phyloP scores from a whole-genome alignment of 306 rosid genomes.

The Albizia julibrissin region DNA sequence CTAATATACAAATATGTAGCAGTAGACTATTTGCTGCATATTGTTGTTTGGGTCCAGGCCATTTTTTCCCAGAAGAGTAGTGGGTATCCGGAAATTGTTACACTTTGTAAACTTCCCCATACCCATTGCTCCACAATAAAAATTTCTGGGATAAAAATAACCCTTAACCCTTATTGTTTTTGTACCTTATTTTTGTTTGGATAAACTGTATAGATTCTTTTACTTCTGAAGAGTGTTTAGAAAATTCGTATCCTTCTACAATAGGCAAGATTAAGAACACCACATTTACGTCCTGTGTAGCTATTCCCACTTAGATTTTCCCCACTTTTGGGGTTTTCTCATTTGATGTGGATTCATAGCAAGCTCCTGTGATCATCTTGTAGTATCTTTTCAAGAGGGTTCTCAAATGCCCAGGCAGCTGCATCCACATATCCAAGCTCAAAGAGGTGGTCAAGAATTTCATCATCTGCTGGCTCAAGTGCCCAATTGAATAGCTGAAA shows the following conservation, averaged over 20 bases:
- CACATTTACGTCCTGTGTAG: constrained; percentile 4
- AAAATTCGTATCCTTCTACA: constrained; percentile 14
- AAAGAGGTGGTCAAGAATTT: constrained; percentile 73
- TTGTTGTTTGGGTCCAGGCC: too few species aligned
- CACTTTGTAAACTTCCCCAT: too few species aligned
- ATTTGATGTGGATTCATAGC: constrained; percentile 2
- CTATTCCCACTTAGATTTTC: too few species aligned
- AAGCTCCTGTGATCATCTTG: constrained; percentile 38
- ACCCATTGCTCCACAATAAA: too few species aligned
- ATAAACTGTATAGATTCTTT: neutral
- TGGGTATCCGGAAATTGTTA: too few species aligned
- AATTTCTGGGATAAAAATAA: too few species aligned
- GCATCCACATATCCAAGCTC: constrained; percentile 87
- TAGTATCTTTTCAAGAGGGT: constrained; percentile 66
- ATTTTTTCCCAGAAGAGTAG: too few species aligned
- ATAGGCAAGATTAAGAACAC: constrained; percentile 30
- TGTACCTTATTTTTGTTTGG: too few species aligned
- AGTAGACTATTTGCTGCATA: too few species aligned
- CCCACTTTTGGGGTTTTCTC: neutral
- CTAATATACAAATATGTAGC: too few species aligned
- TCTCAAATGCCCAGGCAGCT: constrained; percentile 78
- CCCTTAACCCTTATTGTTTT: too few species aligned
- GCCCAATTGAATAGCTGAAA: constrained; percentile 59
- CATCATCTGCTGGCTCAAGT: constrained; percentile 82
- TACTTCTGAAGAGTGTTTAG: constrained; percentile 7